A percentile compares a stretch with the other conserved stretches of the same genome.
Conservation (phyloP, 805 yeast species). For the Phaffomyces opuntiae region DNA sequence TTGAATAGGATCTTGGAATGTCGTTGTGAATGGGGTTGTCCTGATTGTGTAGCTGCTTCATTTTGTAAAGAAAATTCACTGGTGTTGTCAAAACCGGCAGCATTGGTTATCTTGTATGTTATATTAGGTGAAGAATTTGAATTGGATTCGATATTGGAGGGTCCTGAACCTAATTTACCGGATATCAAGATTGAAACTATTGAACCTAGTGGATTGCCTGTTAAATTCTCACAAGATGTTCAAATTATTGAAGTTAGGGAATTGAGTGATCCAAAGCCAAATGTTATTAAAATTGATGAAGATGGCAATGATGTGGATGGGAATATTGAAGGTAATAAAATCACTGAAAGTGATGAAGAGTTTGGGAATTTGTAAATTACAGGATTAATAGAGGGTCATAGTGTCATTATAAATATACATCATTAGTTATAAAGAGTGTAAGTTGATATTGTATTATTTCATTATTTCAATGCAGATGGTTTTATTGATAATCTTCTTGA, state of each 20-base stretch:
- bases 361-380: not conserved
- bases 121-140: constrained; percentile 51
- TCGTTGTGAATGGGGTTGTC: constrained; percentile 60
- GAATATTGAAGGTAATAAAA: not conserved
- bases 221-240: constrained; percentile 57
- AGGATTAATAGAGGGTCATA: not conserved
- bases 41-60: constrained; percentile 78
- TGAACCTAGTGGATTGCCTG: constrained; percentile 44
- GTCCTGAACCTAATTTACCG: constrained; percentile 77
- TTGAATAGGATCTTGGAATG: constrained; percentile 56
- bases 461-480: constrained; percentile 7
- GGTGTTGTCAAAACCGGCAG: constrained; percentile 85
- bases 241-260: constrained; percentile 37
- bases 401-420: not conserved
- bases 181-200: constrained; percentile 62
- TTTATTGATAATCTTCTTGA: constrained; percentile 28
- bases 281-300: constrained; percentile 6
- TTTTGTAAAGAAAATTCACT: constrained; percentile 74
- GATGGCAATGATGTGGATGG: not conserved
- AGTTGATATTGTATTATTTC: not conserved
- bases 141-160: constrained; percentile 44
- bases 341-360: constrained; percentile 3
- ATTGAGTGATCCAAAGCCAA: not conserved
- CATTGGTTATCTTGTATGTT: constrained; percentile 56
- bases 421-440: not conserved